Base-by-base conservation (phyloP, 2,329 filamentous ascomycete genomes). In the Aspergillus tamarii region DNA sequence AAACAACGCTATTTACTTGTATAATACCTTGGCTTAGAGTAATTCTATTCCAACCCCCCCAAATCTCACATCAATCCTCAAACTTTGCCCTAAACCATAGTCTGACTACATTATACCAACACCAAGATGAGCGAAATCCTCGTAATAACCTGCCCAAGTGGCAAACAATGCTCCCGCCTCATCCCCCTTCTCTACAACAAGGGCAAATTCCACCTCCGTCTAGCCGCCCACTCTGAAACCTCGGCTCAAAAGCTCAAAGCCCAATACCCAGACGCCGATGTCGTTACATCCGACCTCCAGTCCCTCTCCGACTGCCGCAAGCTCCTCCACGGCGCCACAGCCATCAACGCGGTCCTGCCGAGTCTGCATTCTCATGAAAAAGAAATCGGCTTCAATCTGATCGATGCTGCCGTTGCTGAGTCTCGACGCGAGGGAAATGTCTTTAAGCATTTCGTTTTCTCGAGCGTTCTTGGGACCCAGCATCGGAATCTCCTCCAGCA, bases 131-230 rank as follows among this genome's bases (percentile, higher is more conserved):
- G 46, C 16, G 46, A 50, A 9, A n/a, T n/a, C 26, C 65, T 81
- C 32, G 72, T 79, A 34, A 64, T 81, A 30, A 80, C 77, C 43
- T 77, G 73, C 59, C 76, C 79, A 6, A 72, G 72, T 26, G 78
- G 78, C 53, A 79, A 78, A 57, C 78, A 80, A 68, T 70, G 71
- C 64, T 64, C 69, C 9, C 65, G 67, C 2, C 70, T 81, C 32
- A 72, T 81, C 41, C 77, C 77, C 8, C 69, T 76, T 3, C 66
- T 81, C 12, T 64, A 72, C 12, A 59, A 69, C 21, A 26, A 56
- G 39, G 70, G 73, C 59, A 55, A 48, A 59, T 46, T 41, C 56
- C n/a, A 43, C 34, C 34, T 59, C n/a, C 32, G 56, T 65, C 32
- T 56, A 1, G 53, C 34, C 34, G 68, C 19, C 61, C 67, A 23